Evolutionary conservation across 352 stramenopile genomes (phyloP), one percentile per base, ranked within the genome.

Genomic region (Phytopythium vexans): DNA sequence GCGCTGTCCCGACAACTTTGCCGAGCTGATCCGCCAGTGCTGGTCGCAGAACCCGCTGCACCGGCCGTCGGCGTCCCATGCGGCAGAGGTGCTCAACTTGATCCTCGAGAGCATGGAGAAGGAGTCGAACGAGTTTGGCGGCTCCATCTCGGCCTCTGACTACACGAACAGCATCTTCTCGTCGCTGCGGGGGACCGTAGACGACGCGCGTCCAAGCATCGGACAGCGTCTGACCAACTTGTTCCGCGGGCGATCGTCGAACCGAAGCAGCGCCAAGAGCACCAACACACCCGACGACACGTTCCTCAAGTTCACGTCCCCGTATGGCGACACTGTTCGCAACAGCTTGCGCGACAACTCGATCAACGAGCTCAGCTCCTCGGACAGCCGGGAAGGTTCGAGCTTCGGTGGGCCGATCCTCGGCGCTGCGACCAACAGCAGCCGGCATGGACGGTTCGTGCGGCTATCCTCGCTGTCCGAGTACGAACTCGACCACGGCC

Each of bases 381-480:
- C 43, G 21, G 53, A 49, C 43, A 61, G 54, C 31, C 10, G 52
- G 10, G 56, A 70, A 5, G 59, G 60, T 15, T 54, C 53, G 3
- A 60, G 60, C 27, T 65, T 80, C n/a, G 48, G 48, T 21, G 46
- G 46, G 0, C 61, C 63, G 11, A 68, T 70, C 16, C 50, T 74
- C 3, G 62, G 64, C 3, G 48, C 65, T 35, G 68, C 73, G 11
- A 53, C 52, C 5, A 72, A 47, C 49, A 59, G 68, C 27, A 68
- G 70, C 12, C 68, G 70, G 5, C 21, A 27, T 27, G 21, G 21
- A 27, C 73, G 61, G 10, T 58, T 69, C 31, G 62, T 75, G 41
- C 62, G 70, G n/a, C 66, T 91, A 21, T 79, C 77, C 41, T 84
- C 75, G n/a, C 62, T 91, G 47, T 56, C 77, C 49, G 80, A 91